These are phyloP conservation scores for Leishmania tarentolae DNA, from an alignment of 208 protist genomes.

Conservation along the genomic window DNA sequence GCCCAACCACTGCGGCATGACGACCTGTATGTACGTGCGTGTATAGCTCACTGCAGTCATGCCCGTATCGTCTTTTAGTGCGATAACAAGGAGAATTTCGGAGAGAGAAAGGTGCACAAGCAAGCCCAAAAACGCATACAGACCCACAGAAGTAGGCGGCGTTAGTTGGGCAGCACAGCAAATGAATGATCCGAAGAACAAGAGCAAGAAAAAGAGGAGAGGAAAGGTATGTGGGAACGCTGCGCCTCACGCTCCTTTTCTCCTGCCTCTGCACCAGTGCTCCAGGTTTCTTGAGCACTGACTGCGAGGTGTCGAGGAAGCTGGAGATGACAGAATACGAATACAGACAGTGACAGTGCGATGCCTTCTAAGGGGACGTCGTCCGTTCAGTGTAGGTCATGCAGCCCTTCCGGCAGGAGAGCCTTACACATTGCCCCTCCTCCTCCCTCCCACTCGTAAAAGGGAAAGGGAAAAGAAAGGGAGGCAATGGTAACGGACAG, in stretches of 20 bases:
- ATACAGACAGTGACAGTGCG: background rate
- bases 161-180: background rate
- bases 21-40: background rate
- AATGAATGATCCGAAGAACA: background rate
- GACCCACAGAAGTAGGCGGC: background rate
- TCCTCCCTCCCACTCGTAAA: background rate
- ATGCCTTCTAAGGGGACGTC: background rate
- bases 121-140: background rate
- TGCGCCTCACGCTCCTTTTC: background rate
- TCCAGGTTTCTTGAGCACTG: background rate
- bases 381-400: background rate
- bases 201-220: background rate
- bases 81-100: background rate
- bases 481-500: background rate
- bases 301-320: background rate
- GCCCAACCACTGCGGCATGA: background rate
- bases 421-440: background rate
- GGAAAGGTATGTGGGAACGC: background rate
- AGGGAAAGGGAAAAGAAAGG: background rate
- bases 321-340: background rate
- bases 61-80: background rate
- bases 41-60: background rate
- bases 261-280: background rate
- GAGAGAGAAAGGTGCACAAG: background rate
- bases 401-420: background rate